Percentiles rank a stretch among this genome's conserved stretches.
These are phyloP conservation scores for Globisporangium cederbergense DNA, from an alignment of 352 stramenopile species.

Conservation along the genomic window DNA sequence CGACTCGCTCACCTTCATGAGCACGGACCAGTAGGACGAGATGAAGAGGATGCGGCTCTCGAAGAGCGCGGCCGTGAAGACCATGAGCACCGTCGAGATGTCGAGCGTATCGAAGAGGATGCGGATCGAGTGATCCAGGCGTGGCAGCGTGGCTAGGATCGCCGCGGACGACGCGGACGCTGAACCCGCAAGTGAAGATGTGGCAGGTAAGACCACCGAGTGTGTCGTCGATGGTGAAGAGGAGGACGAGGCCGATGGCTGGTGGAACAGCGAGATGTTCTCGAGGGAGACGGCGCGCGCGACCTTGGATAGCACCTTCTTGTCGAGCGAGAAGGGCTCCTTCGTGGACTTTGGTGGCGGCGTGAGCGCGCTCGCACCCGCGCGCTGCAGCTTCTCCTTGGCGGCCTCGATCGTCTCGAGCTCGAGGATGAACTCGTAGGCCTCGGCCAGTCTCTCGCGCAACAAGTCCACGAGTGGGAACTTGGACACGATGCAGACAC, in stretches of 20 bases:
- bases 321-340: constrained; percentile 65
- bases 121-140: constrained; percentile 71
- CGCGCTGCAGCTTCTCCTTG: constrained; percentile 25
- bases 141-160: constrained; percentile 48
- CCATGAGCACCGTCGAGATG: constrained; percentile 62
- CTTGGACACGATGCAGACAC: constrained; percentile 80
- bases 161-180: constrained; percentile 26
- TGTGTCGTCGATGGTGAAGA: neutral
- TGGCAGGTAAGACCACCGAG: constrained; percentile 25
- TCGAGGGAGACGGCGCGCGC: constrained; percentile 65
- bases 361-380: constrained; percentile 5
- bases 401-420: constrained; percentile 48
- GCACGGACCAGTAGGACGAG: constrained; percentile 74
- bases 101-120: constrained; percentile 82
- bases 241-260: constrained; percentile 23
- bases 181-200: constrained; percentile 30
- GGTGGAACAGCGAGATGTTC: constrained; percentile 51
- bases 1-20: constrained; percentile 79
- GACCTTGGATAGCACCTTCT: constrained; percentile 77
- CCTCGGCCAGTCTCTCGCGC: constrained; percentile 74
- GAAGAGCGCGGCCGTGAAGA: constrained; percentile 76
- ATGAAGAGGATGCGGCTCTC: constrained; percentile 82
- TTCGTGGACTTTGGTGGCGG: constrained; percentile 14
- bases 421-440: constrained; percentile 80
- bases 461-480: constrained; percentile 78